phyloP scores from a whole-genome alignment of 2,329 filamentous ascomycete species.

The Colletotrichum sp. region DNA sequence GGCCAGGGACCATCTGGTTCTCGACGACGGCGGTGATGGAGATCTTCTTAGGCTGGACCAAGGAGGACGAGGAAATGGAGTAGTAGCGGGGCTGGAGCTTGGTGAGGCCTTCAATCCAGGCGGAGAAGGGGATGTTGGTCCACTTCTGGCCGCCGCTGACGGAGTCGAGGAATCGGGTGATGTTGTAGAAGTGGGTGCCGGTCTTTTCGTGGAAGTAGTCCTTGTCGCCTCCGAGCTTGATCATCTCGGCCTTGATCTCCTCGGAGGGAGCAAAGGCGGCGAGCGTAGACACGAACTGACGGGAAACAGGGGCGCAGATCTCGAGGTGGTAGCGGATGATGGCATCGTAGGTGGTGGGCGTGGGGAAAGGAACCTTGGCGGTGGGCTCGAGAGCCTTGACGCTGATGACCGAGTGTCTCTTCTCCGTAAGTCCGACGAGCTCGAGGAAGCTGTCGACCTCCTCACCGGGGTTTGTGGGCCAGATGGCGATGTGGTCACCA shows the following conservation, averaged over 20 bases:
- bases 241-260: constrained; percentile 83
- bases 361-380: constrained; percentile 96
- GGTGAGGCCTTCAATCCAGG: constrained; percentile 89
- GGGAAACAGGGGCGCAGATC: constrained; percentile 92
- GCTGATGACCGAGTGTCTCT: constrained; percentile 81
- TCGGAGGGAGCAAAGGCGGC: constrained; percentile 91
- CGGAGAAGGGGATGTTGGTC: constrained; percentile 88
- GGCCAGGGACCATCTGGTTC: constrained; percentile 77
- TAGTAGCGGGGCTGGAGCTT: constrained; percentile 99
- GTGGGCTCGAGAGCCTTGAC: constrained; percentile 94
- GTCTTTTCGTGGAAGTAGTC: constrained; percentile 94
- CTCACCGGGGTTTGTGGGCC: constrained; percentile 93
- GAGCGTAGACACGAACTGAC: constrained; percentile 89
- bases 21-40: constrained; percentile 96
- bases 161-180: constrained; percentile 80
- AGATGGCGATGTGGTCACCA: constrained; percentile 95
- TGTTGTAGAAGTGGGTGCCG: constrained; percentile 82
- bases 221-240: constrained; percentile 88
- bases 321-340: constrained; percentile 96
- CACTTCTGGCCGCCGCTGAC: constrained; percentile 79
- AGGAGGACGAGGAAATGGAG: constrained; percentile 96
- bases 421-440: constrained; percentile 76
- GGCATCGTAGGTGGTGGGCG: constrained; percentile 94
- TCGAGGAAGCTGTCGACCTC: constrained; percentile 91
- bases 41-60: constrained; percentile 93